phyloP scores from a whole-genome alignment of 441 rosid genomes.

The Omphalea diandra region DNA sequence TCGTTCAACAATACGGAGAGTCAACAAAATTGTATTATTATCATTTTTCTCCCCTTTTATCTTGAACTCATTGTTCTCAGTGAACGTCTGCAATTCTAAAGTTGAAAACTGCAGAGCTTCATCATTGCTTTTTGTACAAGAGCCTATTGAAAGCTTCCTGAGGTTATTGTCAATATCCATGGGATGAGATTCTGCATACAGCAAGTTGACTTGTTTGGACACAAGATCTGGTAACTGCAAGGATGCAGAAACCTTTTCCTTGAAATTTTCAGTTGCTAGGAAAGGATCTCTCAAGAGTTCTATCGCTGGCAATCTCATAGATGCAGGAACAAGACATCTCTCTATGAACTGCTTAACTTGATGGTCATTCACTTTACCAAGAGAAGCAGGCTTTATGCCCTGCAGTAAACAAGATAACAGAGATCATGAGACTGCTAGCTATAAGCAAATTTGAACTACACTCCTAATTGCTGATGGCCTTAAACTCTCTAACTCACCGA shows the following conservation, averaged over 20 bases:
- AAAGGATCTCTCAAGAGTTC: constrained; percentile 78
- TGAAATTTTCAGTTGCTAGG: constrained; percentile 48
- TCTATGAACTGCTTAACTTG: constrained; percentile 74
- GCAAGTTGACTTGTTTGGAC: constrained; percentile 29
- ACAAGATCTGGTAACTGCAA: constrained; percentile 30
- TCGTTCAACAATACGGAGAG: constrained; percentile 50
- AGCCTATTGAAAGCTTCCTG: constrained; percentile 41
- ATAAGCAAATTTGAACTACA: not conserved
- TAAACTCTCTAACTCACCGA: constrained; percentile 43
- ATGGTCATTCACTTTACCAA: constrained; percentile 64
- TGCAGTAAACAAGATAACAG: constrained; percentile 26
- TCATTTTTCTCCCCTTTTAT: constrained; percentile 50
- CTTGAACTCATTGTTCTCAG: constrained; percentile 46
- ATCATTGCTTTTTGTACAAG: constrained; percentile 36
- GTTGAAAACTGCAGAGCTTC: constrained; percentile 31
- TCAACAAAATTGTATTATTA: constrained; percentile 47
- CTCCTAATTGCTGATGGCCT: constrained; percentile 1
- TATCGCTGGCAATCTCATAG: constrained; percentile 56
- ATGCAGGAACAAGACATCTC: constrained; percentile 78
- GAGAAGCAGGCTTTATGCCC: constrained; percentile 82
- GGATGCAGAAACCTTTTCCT: constrained; percentile 30
- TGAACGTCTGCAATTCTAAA: constrained; percentile 41
- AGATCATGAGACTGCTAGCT: not conserved
- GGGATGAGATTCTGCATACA: constrained; percentile 42
- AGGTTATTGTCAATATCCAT: constrained; percentile 61